Evolutionary conservation across 306 rosid species (phyloP), one percentile per base, ranked within the genome.

Genomic region (Quercus bicolor): DNA sequence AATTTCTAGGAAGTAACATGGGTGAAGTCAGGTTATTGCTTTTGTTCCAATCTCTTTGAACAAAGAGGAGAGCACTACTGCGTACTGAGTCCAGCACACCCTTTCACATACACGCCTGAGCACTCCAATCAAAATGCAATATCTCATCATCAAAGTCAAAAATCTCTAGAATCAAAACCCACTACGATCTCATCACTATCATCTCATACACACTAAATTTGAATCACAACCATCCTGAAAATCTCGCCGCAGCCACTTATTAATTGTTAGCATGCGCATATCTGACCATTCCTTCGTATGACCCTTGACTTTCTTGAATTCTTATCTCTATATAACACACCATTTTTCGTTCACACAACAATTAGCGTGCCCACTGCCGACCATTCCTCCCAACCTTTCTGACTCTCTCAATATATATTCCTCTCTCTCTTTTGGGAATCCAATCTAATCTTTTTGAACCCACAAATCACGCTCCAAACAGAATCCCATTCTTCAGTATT

Each of bases 261-360:
- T 34, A 45, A 0, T 45, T 45, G 10, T 45, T 10, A 45, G 1
- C 52, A 11, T 0, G 12, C 3, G 45, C 45, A 37, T 37, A 79
- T 82, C 84, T 77, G 86, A 82, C 85, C 83, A 51, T 82, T 79
- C 40, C 2, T 54, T 45, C 14, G 1, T 26, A 53, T 24, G 78
- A 75, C 78, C 53, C 20, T 61, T 18, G 75, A 75, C 79, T 56
- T 60, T 3, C 29, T 37, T 37, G 45, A 37, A 37, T 37, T 37
- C 45, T 4, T 6, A 54, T n/a, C 40, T 59, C 70, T 76, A 40
- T 74, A 8, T 56, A 65, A 21, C 7, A 2, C 40, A 0, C 66
- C 1, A 0, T 52, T 19, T 40, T 29, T 37, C 55, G 0, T 37
- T 37, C 45, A 37, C 2, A 37, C 45, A 8, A 37, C 45, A 37